Conservation (phyloP, 208 protist species). For the Trypanosomatidae sp. region DNA sequence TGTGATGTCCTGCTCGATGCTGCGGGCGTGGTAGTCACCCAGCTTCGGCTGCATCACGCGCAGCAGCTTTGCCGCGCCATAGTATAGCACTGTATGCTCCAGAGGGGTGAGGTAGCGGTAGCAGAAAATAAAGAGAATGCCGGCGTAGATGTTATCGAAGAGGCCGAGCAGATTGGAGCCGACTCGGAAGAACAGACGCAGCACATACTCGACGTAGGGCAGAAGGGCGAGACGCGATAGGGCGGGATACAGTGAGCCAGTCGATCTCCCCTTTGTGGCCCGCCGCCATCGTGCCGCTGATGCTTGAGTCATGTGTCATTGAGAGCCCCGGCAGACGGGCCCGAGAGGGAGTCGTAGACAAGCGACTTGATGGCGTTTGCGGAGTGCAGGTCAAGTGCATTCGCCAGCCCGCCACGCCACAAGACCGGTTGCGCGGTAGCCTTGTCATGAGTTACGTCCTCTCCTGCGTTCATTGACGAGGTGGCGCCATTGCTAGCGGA, state of each 20-base stretch:
- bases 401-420: not conserved
- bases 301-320: not conserved
- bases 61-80: conserved; percentile 60
- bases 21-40: conserved; percentile 54
- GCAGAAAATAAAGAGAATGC: conserved; percentile 60
- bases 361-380: conserved; percentile 10
- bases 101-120: conserved; percentile 64
- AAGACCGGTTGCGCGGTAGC: not conserved
- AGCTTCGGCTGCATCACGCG: conserved; percentile 39
- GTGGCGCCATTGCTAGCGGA: not conserved
- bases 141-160: conserved; percentile 60
- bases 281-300: not conserved
- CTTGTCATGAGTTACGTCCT: not conserved
- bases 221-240: conserved; percentile 29
- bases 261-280: conserved; percentile 20
- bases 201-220: conserved; percentile 26
- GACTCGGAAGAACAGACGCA: conserved; percentile 24
- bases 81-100: conserved; percentile 77
- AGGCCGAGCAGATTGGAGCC: conserved; percentile 48
- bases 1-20: conserved; percentile 72
- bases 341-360: conserved; percentile 16
- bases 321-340: not conserved
- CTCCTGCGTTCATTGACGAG: not conserved
- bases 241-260: conserved; percentile 39
- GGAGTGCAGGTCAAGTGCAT: conserved; percentile 6